phyloP scores from a whole-genome alignment of 2,329 filamentous ascomycete species.

The Emmonsia crescens region DNA sequence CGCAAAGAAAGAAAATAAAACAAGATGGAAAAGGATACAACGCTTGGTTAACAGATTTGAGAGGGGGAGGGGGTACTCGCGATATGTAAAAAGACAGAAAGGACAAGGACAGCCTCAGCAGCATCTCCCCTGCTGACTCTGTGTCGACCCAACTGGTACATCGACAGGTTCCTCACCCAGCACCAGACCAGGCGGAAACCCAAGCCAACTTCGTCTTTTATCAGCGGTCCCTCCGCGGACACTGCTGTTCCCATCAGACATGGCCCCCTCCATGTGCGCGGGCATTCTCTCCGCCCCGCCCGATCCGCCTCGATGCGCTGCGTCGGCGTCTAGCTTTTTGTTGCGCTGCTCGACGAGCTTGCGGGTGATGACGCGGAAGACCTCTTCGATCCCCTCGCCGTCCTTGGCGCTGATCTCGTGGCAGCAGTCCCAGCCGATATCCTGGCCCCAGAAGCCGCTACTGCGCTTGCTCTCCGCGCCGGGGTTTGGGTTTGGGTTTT shows the following conservation, averaged over 20 bases:
- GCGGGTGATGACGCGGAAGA: slow-evolving; percentile 81
- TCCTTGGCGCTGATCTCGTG: slow-evolving; percentile 93
- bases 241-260: slow-evolving; percentile 41
- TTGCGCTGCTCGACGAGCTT: slow-evolving; percentile 67
- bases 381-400: slow-evolving; percentile 91
- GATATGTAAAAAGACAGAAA: neutral
- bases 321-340: slow-evolving; percentile 42
- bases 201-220: slow-evolving; percentile 57
- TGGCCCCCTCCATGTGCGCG: slow-evolving; percentile 37
- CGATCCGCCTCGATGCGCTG: slow-evolving; percentile 36
- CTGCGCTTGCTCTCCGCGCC: slow-evolving; percentile 37
- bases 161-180: slow-evolving; percentile 23
- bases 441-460: slow-evolving; percentile 63
- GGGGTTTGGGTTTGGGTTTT: slow-evolving; percentile 16
- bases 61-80: neutral
- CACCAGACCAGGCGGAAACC: slow-evolving; percentile 42
- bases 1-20: neutral
- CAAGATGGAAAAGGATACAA: neutral
- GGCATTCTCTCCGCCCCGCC: slow-evolving; percentile 32
- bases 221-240: slow-evolving; percentile 48
- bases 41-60: neutral
- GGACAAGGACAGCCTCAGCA: slow-evolving; percentile 23
- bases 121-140: slow-evolving; percentile 27
- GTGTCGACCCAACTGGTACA: slow-evolving; percentile 24
- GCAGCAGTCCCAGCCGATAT: slow-evolving; percentile 92